Conservation (phyloP, 2,329 filamentous ascomycete species). For the Epichloe amarillans region DNA sequence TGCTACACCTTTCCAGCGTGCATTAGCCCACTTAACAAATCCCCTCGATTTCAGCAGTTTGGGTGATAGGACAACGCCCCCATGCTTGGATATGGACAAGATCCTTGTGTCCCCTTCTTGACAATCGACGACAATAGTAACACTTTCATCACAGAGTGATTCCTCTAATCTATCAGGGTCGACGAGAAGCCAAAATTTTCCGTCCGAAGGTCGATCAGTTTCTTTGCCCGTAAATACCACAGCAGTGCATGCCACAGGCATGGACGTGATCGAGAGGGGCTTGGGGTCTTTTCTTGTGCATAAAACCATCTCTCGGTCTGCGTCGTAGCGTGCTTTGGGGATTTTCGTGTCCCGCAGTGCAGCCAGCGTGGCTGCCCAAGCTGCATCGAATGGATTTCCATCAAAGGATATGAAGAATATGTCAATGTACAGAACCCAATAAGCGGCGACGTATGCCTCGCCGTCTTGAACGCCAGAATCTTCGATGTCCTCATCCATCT, state of each 20-base stretch:
- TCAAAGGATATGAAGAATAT: conserved; percentile 89
- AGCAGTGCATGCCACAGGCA: conserved; percentile 68
- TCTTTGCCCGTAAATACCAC: conserved; percentile 60
- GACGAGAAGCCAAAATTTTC: conserved; percentile 60
- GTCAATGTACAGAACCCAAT: conserved; percentile 93
- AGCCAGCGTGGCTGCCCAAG: conserved; percentile 73
- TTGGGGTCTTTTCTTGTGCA: conserved; percentile 50
- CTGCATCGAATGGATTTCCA: conserved; percentile 82
- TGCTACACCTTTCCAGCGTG: conserved; percentile 24
- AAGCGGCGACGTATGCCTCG: conserved; percentile 53
- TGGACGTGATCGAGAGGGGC: conserved; percentile 44
- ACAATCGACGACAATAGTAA: conserved; percentile 70
- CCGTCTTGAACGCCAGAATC: conserved; percentile 18
- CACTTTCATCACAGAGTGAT: conserved; percentile 63
- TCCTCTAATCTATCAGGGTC: conserved; percentile 91
- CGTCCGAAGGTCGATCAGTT: conserved; percentile 29
- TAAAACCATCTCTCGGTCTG: conserved; percentile 64
- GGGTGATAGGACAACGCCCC: conserved; percentile 57
- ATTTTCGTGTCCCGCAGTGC: conserved; percentile 67
- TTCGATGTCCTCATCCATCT: conserved; percentile 24
- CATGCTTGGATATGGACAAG: conserved; percentile 67
- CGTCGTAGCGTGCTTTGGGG: conserved; percentile 71
- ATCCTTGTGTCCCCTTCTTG: conserved; percentile 41
- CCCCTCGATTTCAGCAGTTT: conserved; percentile 52
- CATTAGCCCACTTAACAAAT: conserved; percentile 25